A percentile compares a stretch with the other conserved stretches of the same genome.
phyloP scores from a whole-genome alignment of 257 asterid genomes.

The Knoxia roxburghii region DNA sequence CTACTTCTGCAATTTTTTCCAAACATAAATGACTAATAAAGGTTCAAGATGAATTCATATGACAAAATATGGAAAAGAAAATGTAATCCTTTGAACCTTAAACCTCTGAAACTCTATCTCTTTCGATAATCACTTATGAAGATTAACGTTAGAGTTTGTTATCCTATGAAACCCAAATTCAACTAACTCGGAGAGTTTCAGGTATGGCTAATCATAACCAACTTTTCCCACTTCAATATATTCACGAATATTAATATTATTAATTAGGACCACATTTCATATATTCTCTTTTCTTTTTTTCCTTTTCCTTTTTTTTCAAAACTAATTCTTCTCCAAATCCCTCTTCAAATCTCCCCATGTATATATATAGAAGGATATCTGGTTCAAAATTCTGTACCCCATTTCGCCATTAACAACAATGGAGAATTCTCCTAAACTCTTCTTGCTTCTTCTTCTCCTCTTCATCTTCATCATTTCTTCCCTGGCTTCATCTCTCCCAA shows the following conservation, averaged over 20 bases:
- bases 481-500: conserved; percentile 42
- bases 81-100: no score
- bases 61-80: no score
- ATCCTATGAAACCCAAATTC: no score
- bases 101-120: no score
- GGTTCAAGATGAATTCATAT: no score
- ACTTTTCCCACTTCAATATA: background rate
- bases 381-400: background rate
- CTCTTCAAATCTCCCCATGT: background rate
- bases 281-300: background rate
- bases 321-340: no score
- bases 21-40: no score
- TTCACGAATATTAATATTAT: background rate
- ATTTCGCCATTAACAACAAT: conserved; percentile 14
- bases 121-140: no score
- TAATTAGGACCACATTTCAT: background rate
- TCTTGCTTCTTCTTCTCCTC: conserved; percentile 31
- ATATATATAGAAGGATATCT: background rate
- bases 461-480: conserved; percentile 36
- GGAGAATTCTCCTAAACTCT: conserved; percentile 25
- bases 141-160: no score
- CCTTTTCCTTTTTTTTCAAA: background rate
- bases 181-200: background rate
- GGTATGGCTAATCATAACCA: conserved; percentile 2
- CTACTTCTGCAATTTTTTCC: no score